Evolutionary conservation across 305 asterid genomes (phyloP).

Genomic region (Rubia tinctorum): DNA sequence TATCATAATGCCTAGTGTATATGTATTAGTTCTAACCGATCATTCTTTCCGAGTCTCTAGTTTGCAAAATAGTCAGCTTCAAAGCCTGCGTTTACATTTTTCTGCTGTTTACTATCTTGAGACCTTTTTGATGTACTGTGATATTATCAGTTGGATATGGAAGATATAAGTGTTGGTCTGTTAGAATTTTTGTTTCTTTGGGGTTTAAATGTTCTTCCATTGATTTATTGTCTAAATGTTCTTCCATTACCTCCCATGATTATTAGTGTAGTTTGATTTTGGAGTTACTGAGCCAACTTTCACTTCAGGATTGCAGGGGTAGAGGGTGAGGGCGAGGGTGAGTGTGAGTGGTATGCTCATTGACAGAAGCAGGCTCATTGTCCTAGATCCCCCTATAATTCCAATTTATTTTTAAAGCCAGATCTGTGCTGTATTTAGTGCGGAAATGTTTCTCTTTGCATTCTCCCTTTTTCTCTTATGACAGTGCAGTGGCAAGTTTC

Average conservation of each 20-base stretch:
- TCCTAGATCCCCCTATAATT: neutral
- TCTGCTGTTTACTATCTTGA: neutral
- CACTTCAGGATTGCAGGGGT: neutral
- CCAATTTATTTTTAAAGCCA: neutral
- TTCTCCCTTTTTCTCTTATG: neutral
- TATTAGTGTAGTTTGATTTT: no score
- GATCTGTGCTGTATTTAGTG: neutral
- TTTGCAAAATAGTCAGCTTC: neutral
- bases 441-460: neutral
- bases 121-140: no score
- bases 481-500: neutral
- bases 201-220: neutral
- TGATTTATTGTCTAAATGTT: neutral
- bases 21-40: slow-evolving; percentile 96
- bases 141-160: neutral
- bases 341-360: neutral
- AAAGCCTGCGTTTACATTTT: neutral
- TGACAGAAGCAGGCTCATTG: neutral
- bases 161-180: neutral
- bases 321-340: neutral
- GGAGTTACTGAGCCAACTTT: no score
- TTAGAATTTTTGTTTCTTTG: neutral
- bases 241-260: no score
- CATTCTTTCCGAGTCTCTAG: slow-evolving; percentile 31
- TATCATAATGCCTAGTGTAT: neutral